These are phyloP conservation scores for Claviceps sp. DNA, from an alignment of 2,329 filamentous ascomycete species.

Conservation along the genomic window DNA sequence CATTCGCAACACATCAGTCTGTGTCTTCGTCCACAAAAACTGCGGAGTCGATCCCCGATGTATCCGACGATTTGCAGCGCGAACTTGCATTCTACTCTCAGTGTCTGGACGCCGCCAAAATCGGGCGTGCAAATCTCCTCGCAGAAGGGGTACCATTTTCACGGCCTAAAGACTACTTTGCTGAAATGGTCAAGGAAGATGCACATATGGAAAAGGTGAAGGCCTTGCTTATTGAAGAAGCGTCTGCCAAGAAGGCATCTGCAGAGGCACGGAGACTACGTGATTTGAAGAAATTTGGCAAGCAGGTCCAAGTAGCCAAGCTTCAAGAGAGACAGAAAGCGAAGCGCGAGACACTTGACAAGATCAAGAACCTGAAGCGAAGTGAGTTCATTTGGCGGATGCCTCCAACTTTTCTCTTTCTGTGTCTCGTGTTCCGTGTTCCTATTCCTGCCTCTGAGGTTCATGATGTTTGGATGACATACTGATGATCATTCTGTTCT, in stretches of 20 bases:
- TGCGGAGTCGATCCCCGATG: conserved; percentile 55
- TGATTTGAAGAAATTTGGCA: conserved; percentile 98
- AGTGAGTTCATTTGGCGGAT: conserved; percentile 48
- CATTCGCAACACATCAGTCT: conserved; percentile 75
- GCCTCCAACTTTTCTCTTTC: not conserved
- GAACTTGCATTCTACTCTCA: conserved; percentile 92
- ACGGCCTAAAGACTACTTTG: conserved; percentile 88
- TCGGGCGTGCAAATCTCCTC: conserved; percentile 60
- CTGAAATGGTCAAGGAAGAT: conserved; percentile 97
- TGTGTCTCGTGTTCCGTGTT: not conserved
- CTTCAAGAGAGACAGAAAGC: conserved; percentile 85
- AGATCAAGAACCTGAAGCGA: conserved; percentile 88
- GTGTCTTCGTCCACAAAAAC: conserved; percentile 56
- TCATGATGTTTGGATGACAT: not conserved
- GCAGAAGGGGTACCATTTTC: conserved; percentile 78
- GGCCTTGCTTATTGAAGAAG: conserved; percentile 82
- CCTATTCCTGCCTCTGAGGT: not conserved
- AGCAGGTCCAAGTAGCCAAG: conserved; percentile 94
- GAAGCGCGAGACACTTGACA: conserved; percentile 86
- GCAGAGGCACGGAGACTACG: conserved; percentile 83
- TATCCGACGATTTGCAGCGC: conserved; percentile 82
- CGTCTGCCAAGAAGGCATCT: conserved; percentile 80
- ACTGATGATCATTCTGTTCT: not conserved
- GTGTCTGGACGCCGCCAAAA: conserved; percentile 63
- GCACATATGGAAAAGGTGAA: conserved; percentile 98